Percentiles rank a stretch among this genome's conserved stretches.
Evolutionary conservation across 2,329 filamentous ascomycete genomes (phyloP).

Genomic region (Aspergillus aculeatinus): DNA sequence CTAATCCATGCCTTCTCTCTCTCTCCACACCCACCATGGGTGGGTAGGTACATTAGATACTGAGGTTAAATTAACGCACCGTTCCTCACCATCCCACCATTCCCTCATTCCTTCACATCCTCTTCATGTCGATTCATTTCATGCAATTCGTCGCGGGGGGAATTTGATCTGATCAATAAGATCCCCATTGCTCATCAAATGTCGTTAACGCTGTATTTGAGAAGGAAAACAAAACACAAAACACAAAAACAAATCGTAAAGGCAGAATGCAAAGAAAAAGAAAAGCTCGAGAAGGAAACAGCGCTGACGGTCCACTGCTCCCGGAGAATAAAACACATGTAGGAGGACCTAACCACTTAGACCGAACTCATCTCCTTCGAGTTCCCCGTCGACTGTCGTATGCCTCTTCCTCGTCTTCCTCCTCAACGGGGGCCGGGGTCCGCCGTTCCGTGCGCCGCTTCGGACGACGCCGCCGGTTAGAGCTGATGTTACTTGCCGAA

Average conservation of each 20-base stretch:
- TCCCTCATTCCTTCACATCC: background rate
- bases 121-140: background rate
- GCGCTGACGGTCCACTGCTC: background rate
- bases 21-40: no score
- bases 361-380: slow-evolving; percentile 22
- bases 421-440: slow-evolving; percentile 49
- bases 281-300: background rate
- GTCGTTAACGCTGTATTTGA: slow-evolving; percentile 3
- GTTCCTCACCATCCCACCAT: no score
- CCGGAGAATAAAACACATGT: background rate
- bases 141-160: background rate
- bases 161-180: background rate
- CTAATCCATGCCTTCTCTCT: background rate
- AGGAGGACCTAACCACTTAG: background rate
- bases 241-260: background rate
- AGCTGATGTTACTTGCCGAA: slow-evolving; percentile 51
- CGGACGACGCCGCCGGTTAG: slow-evolving; percentile 45
- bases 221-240: background rate
- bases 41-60: no score
- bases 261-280: background rate
- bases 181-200: slow-evolving; percentile 2
- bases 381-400: slow-evolving; percentile 23
- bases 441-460: slow-evolving; percentile 50
- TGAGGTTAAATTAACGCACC: no score
- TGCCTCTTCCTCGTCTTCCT: slow-evolving; percentile 46